Percentiles rank a stretch among this genome's conserved stretches.
These are phyloP conservation scores for Komagataella kurtzmanii DNA, from an alignment of 805 yeast species.

Conservation along the genomic window DNA sequence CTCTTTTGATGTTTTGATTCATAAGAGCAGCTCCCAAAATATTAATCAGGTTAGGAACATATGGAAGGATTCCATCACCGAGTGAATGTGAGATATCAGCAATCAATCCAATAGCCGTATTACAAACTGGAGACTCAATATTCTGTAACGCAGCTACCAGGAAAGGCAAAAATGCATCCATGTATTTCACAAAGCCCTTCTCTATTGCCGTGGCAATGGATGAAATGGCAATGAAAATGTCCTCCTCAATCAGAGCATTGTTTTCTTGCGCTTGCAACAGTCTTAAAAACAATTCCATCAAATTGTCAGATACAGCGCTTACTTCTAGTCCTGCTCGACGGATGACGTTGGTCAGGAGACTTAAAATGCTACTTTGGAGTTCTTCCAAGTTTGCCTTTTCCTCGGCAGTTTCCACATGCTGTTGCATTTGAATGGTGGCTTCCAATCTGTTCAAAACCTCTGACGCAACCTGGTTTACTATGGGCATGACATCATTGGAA, in stretches of 20 bases:
- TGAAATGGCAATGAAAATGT: conserved; percentile 81
- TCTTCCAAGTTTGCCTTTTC: conserved; percentile 74
- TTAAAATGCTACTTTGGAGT: conserved; percentile 69
- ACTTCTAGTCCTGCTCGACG: conserved; percentile 67
- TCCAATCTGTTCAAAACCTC: conserved; percentile 66
- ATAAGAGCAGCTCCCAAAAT: conserved; percentile 66
- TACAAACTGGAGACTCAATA: conserved; percentile 71
- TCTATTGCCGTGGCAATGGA: conserved; percentile 80
- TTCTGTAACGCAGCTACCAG: conserved; percentile 69
- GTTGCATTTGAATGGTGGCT: conserved; percentile 46
- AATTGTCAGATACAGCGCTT: conserved; percentile 55
- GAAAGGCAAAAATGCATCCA: conserved; percentile 75
- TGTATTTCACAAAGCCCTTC: conserved; percentile 55
- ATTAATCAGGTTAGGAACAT: conserved; percentile 71
- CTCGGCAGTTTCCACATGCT: conserved; percentile 50
- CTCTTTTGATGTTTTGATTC: conserved; percentile 56
- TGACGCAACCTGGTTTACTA: conserved; percentile 61
- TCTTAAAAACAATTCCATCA: conserved; percentile 74
- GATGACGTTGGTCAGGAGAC: conserved; percentile 70
- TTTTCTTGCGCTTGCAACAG: conserved; percentile 47
- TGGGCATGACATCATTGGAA: conserved; percentile 53
- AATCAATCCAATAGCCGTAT: conserved; percentile 86
- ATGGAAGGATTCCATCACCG: conserved; percentile 59
- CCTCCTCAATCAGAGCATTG: conserved; percentile 79
- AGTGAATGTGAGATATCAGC: conserved; percentile 90